These are phyloP conservation scores for Teunomyces stri DNA, from an alignment of 805 yeast genomes.

Conservation along the genomic window DNA sequence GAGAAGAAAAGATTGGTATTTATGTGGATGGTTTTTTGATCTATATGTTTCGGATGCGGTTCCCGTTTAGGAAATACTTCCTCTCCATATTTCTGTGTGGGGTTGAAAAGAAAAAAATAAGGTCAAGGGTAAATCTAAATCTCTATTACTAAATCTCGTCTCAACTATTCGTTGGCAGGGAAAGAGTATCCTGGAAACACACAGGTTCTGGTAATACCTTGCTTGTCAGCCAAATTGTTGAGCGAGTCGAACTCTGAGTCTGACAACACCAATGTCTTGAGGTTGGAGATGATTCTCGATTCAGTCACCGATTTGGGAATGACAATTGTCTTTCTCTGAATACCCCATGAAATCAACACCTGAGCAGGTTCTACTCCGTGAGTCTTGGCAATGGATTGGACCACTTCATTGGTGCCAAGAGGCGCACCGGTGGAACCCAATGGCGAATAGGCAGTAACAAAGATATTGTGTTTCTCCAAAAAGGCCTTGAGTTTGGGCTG, in stretches of 20 bases:
- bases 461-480: slow-evolving; percentile 51
- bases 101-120: background rate
- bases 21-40: no score
- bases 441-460: slow-evolving; percentile 76
- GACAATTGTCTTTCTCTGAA: slow-evolving; percentile 53
- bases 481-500: slow-evolving; percentile 57
- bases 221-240: slow-evolving; percentile 28
- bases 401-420: slow-evolving; percentile 41
- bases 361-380: slow-evolving; percentile 47
- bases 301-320: slow-evolving; percentile 38
- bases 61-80: no score
- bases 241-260: slow-evolving; percentile 37
- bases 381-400: slow-evolving; percentile 45
- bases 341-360: slow-evolving; percentile 57
- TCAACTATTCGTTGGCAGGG: slow-evolving; percentile 5
- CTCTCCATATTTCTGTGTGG: background rate
- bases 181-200: slow-evolving; percentile 23
- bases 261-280: slow-evolving; percentile 33
- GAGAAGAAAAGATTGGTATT: no score
- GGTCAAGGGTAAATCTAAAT: background rate
- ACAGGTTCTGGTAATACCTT: slow-evolving; percentile 31
- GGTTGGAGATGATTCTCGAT: slow-evolving; percentile 35
- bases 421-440: slow-evolving; percentile 63
- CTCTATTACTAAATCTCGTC: background rate
- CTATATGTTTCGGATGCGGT: no score